Base-by-base conservation (phyloP, 2,329 filamentous ascomycete genomes). In the Xylaria polymorpha region DNA sequence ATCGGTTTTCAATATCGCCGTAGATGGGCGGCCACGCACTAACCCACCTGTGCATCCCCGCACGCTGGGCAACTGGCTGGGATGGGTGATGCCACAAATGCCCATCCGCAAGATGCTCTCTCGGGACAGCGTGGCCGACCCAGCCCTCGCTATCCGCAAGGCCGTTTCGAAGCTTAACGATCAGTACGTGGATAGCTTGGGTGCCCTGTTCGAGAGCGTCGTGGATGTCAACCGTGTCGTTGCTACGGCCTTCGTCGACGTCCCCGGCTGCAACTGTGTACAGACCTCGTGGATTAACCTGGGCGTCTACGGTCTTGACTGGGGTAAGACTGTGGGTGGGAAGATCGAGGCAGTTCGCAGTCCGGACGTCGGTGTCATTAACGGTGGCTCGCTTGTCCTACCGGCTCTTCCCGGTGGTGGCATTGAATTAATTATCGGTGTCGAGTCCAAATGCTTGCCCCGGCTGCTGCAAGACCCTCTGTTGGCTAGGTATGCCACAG, bases 1-100 rank as follows among this genome's bases (percentile, higher is more conserved):
- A 0, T 82, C 80, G 0, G 73, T 79, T 3, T 79, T 81, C 67
- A 79, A 80, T 48, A 78, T 82, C 50, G 79, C 81, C 1, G 75
- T 82, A 41, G 78, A 83, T 65, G 79, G 78, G 4, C 77, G 81
- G 4, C 69, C 71, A n/a, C 79, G 79, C 8, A 79, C 80, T 4
- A 73, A 77, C 53, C 79, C 77, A 20, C 76, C 73, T 0, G 72
- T 82, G 2, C 78, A 81, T 60, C 76, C 78, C 1, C 73, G 75
- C 1, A 81, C 80, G 0, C 73, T 82, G 29, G 81, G 81, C 7
- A 81, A 81, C 63, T 82, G 81, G 64, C 74, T 83, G 12, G 80
- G 79, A 50, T 82, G 79, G 67, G 74, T 80, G 1, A 75, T 75
- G 7, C 74, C 78, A 20, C 65, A 70, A 35, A 67, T 79, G 55